Evolutionary conservation across 129 eudicot genomes (phyloP).

Genomic region (Mikania micrantha): DNA sequence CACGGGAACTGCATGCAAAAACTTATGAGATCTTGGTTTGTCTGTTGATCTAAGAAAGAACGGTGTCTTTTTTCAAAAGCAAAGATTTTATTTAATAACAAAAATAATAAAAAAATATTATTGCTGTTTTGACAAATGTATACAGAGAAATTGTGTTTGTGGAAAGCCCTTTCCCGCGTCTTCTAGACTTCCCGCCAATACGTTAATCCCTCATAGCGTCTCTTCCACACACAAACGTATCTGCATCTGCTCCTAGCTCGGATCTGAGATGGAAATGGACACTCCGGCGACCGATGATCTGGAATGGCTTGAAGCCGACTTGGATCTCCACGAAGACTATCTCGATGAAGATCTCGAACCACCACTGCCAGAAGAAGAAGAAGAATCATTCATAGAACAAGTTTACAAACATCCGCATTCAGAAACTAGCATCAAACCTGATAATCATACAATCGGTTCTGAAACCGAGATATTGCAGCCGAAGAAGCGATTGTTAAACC

Average conservation of each 20-base stretch:
- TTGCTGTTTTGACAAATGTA: too few species aligned
- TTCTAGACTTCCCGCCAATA: constrained; percentile 33
- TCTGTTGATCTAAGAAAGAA: too few species aligned
- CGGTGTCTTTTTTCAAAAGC: too few species aligned
- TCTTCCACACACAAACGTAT: constrained; percentile 4
- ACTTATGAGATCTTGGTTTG: too few species aligned
- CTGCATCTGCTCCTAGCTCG: background rate
- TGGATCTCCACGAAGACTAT: constrained; percentile 39
- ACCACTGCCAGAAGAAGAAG: constrained; percentile 14
- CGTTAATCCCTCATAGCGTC: background rate
- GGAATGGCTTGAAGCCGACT: constrained; percentile 76
- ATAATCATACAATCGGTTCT: constrained; percentile 1
- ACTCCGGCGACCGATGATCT: constrained; percentile 35
- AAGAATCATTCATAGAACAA: constrained; percentile 3
- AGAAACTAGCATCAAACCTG: constrained; percentile 21
- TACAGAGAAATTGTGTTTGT: too few species aligned
- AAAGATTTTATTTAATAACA: too few species aligned
- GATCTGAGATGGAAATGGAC: constrained; percentile 48
- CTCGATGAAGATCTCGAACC: constrained; percentile 36
- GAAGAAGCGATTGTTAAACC: constrained; percentile 41
- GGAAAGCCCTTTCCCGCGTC: constrained; percentile 18
- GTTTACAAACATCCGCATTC: constrained; percentile 2
- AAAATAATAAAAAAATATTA: too few species aligned
- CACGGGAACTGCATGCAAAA: too few species aligned
- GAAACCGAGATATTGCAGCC: constrained; percentile 7